Evolutionary conservation across 148 eudicot genomes (phyloP), one percentile per base, ranked within the genome.

Genomic region (Amaranthus cruentus): DNA sequence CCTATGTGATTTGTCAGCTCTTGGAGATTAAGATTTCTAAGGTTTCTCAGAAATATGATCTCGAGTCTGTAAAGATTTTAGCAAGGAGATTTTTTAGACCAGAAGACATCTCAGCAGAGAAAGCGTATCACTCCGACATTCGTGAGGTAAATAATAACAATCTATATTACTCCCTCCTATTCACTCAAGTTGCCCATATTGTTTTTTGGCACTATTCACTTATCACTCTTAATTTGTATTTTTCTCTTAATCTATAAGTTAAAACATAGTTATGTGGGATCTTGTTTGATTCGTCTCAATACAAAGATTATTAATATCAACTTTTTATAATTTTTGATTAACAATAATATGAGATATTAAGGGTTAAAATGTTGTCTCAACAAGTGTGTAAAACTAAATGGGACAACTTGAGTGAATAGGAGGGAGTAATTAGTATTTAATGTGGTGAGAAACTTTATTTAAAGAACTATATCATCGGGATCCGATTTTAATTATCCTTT

Each of bases 51-150:
- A 81, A 81, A 71, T 79, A 69, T 75, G 86, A 85, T 49, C 77
- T 87, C 12, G 82, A 74, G 51, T 84, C 88, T 38, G 71, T 78
- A 6, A 73, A 80, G 75, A 76, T 91, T 56, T 86, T 88, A 77
- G 83, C 85, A 18, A 80, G 97, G 68, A 87, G 96, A 82, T 95
- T 84, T 77, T 95, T 81, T 76, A 82, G 97, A 70, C 99, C 99
- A 46, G 99, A 95, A 77, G 97, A 95, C 73, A 83, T 90, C 69
- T 95, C 99, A 63, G 82, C 80, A 9, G 96, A 95, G 80, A 95
- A 88, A 77, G 97, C 99, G 47, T 95, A 95, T 84, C 83, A 87
- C 52, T 92, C 97, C 47, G 94, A 95, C 81, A 79, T 95, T 46
- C 89, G 91, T 69, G 99, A 95, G 99, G 99, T 92, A 79, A 76